A percentile compares a stretch with the other conserved stretches of the same genome.
Evolutionary conservation across 2,329 filamentous ascomycete species (phyloP).

Genomic region (Colletotrichum nymphaeae): DNA sequence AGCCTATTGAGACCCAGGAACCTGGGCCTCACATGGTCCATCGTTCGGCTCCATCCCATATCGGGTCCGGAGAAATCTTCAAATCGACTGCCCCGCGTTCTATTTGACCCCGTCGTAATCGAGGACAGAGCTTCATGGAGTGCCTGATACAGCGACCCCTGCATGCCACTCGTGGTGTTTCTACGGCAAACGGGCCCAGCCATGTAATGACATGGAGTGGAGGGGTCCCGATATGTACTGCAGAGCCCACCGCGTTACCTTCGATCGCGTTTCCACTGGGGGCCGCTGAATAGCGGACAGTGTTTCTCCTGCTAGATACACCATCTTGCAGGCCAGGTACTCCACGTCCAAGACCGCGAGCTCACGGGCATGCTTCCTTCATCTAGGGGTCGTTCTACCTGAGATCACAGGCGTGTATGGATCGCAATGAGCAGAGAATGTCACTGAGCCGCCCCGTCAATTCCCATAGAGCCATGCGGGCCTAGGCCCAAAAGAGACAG

Average conservation of each 20-base stretch:
- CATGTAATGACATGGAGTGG: not conserved
- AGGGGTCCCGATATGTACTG: not conserved
- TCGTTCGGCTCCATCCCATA: not conserved
- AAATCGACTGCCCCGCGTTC: not conserved
- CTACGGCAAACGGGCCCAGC: not conserved
- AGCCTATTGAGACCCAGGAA: not conserved
- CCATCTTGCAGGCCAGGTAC: not conserved
- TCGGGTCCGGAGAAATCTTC: not conserved
- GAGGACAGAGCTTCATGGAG: not conserved
- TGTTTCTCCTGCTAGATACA: not conserved
- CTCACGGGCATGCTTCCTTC: not conserved
- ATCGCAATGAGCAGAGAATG: not conserved
- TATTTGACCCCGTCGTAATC: not conserved
- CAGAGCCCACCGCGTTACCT: conserved; percentile 14
- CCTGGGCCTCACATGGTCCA: not conserved
- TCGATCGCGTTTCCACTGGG: not conserved
- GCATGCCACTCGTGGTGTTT: not conserved
- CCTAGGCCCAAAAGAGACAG: not conserved
- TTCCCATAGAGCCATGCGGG: not conserved
- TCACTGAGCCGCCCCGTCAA: not conserved
- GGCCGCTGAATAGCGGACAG: not conserved
- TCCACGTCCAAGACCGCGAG: not conserved
- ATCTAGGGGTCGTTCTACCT: not conserved
- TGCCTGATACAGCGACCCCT: conserved; percentile 1
- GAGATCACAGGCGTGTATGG: not conserved